These are phyloP conservation scores for Kuraishia molischiana DNA, from an alignment of 805 yeast species.

Conservation along the genomic window DNA sequence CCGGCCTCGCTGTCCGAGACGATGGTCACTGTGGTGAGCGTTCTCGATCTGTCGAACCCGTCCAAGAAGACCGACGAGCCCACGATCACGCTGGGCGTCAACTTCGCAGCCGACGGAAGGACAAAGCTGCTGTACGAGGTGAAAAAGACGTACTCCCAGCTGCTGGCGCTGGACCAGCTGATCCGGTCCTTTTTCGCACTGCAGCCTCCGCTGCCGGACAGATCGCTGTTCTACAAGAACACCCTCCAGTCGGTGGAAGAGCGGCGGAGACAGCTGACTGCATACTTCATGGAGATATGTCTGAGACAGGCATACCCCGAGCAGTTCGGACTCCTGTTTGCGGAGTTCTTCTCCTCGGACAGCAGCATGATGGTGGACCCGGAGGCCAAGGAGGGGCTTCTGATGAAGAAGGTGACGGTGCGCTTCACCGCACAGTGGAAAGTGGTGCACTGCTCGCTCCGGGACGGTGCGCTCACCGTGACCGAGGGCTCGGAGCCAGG, in stretches of 20 bases:
- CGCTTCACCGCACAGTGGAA: slow-evolving; percentile 7
- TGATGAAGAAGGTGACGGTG: slow-evolving; percentile 5
- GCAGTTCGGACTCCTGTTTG: slow-evolving; percentile 38
- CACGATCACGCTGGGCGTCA: slow-evolving; percentile 47
- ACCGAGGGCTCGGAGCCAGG: slow-evolving; percentile 15
- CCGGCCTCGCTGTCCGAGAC: slow-evolving; percentile 5
- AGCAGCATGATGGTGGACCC: slow-evolving; percentile 26
- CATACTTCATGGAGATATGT: slow-evolving; percentile 49
- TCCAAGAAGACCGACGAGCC: slow-evolving; percentile 44
- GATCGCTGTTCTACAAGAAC: slow-evolving; percentile 40
- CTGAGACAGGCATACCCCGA: slow-evolving; percentile 49
- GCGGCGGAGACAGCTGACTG: slow-evolving; percentile 44
- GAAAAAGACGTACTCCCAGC: slow-evolving; percentile 49
- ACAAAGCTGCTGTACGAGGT: slow-evolving; percentile 55
- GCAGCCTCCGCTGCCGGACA: slow-evolving; percentile 59
- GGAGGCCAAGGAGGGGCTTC: slow-evolving; percentile 6
- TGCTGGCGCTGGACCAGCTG: slow-evolving; percentile 51
- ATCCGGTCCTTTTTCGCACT: slow-evolving; percentile 47
- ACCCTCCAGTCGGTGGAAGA: slow-evolving; percentile 58
- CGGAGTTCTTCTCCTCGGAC: slow-evolving; percentile 60
- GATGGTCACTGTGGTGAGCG: slow-evolving; percentile 18
- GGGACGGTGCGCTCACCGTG: slow-evolving; percentile 1
- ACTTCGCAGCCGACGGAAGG: slow-evolving; percentile 53
- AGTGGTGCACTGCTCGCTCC: slow-evolving; percentile 2
- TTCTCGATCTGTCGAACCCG: slow-evolving; percentile 18